Conservation (phyloP, 1,284 basidiomycete genomes). For the Pseudozyma sp. region DNA sequence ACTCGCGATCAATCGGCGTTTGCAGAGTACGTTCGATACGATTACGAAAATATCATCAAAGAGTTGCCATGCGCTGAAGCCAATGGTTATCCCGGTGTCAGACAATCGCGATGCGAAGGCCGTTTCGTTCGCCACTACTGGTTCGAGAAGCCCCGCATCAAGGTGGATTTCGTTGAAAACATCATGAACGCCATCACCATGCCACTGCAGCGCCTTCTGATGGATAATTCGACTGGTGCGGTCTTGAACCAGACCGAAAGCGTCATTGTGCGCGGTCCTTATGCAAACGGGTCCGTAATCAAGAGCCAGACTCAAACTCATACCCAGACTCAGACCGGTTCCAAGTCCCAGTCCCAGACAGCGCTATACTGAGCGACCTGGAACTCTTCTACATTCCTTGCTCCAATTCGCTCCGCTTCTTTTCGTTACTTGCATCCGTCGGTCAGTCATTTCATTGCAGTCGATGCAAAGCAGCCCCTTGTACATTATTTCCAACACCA, state of each 20-base stretch:
- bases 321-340: too few species aligned
- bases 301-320: too few species aligned
- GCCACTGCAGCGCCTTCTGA: slow-evolving; percentile 1
- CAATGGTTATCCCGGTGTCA: background rate
- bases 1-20: slow-evolving; percentile 1
- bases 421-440: too few species aligned
- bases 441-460: too few species aligned
- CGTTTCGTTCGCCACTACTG: slow-evolving; percentile 4
- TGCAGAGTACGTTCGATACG: background rate
- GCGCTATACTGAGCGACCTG: too few species aligned
- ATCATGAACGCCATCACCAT: slow-evolving; percentile 1
- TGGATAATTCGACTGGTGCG: background rate
- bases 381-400: too few species aligned
- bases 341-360: too few species aligned
- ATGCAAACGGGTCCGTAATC: background rate
- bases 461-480: too few species aligned
- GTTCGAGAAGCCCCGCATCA: slow-evolving; percentile 3
- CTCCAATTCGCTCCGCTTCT: too few species aligned
- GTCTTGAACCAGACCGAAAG: background rate
- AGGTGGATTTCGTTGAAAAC: background rate
- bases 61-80: slow-evolving; percentile 4
- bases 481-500: too few species aligned
- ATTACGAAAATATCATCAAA: background rate
- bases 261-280: background rate
- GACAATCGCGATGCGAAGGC: slow-evolving; percentile 1